Evolutionary conservation across 495 filamentous ascomycete genomes (phyloP).

Genomic region (Filosporella fistucella): DNA sequence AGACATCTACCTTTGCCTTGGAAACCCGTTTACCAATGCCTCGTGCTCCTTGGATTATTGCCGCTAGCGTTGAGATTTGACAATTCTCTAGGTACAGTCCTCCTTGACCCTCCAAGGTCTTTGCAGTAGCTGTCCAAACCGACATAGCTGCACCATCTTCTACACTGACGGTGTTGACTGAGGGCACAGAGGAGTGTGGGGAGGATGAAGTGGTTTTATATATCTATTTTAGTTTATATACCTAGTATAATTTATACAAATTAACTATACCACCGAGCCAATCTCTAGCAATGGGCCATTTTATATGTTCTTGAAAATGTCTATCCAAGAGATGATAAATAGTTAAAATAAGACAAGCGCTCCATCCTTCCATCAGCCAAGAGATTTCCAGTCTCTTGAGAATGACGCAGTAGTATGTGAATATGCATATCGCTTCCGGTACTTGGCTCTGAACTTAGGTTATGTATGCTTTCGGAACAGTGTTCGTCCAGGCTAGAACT

Average conservation of each 20-base stretch:
- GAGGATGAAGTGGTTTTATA: no score
- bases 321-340: background rate
- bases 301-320: background rate
- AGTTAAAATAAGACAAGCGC: background rate
- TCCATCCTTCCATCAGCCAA: background rate
- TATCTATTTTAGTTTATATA: no score
- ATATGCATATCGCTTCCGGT: background rate
- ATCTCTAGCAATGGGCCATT: background rate
- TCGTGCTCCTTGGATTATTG: no score
- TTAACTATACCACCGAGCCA: no score
- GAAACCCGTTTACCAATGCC: no score
- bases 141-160: conserved; percentile 41
- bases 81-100: conserved; percentile 37
- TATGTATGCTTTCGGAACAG: background rate
- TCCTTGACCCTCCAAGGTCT: conserved; percentile 29
- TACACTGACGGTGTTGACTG: no score
- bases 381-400: background rate
- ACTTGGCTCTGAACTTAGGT: background rate
- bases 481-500: background rate
- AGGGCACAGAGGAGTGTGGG: no score
- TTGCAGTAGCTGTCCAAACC: conserved; percentile 35
- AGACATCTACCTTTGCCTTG: no score
- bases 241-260: no score
- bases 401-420: background rate
- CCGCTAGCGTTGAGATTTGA: background rate